These are phyloP conservation scores for Claviceps citrina DNA, from an alignment of 2,329 filamentous ascomycete species.

Conservation along the genomic window DNA sequence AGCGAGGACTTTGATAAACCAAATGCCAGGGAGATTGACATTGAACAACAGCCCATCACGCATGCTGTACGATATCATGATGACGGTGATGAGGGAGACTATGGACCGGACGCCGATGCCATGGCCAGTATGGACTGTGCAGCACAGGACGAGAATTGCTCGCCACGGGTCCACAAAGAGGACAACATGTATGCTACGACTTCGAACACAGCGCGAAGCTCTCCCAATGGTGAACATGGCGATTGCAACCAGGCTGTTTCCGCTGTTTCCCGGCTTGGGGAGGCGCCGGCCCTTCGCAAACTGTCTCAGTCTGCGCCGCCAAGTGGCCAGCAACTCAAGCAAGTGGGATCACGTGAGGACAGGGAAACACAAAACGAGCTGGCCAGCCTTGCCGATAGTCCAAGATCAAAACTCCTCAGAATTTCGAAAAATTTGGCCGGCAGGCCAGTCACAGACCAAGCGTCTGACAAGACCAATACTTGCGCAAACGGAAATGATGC, in stretches of 20 bases:
- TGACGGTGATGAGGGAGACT: neutral
- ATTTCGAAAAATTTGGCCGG: neutral
- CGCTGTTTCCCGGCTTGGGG: neutral
- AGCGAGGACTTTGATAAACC: constrained; percentile 32
- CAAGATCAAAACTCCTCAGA: neutral
- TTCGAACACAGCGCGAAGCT: no score
- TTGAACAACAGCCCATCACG: constrained; percentile 9
- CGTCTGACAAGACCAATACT: neutral
- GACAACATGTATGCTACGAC: neutral
- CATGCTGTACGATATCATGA: neutral
- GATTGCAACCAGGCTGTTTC: neutral
- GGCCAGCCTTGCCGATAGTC: neutral
- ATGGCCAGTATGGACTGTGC: neutral
- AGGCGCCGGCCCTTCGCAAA: neutral
- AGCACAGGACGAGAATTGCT: neutral
- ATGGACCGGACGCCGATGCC: neutral
- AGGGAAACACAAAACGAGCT: neutral
- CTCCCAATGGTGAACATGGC: neutral
- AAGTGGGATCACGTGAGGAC: neutral
- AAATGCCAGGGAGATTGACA: constrained; percentile 8
- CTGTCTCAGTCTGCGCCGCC: constrained; percentile 4
- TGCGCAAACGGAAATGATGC: neutral
- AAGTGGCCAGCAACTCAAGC: neutral
- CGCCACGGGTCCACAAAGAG: neutral
- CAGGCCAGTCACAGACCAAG: neutral